phyloP scores from a whole-genome alignment of 257 asterid species.

The Lycium ferocissimum region DNA sequence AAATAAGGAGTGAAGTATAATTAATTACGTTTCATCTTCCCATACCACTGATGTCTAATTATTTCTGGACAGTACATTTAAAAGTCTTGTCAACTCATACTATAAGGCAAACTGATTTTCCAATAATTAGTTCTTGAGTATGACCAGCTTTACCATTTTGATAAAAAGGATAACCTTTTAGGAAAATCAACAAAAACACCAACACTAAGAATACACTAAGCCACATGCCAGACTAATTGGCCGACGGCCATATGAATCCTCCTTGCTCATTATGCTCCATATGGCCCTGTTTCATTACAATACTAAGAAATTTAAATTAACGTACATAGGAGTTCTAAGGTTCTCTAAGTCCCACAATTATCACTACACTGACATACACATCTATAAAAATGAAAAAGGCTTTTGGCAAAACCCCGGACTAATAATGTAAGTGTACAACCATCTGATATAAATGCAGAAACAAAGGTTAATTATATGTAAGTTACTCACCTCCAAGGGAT shows the following conservation, averaged over 20 bases:
- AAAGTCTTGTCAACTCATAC: background rate
- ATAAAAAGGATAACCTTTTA: background rate
- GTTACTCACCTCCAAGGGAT: conserved; percentile 75
- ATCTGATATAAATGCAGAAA: background rate
- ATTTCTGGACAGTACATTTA: background rate
- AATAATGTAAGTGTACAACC: conserved; percentile 15
- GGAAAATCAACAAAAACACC: background rate
- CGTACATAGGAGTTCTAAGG: background rate
- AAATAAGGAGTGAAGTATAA: background rate
- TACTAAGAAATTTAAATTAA: background rate
- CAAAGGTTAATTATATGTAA: background rate
- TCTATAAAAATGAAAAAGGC: background rate
- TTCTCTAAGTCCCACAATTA: background rate
- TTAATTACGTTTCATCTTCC: background rate
- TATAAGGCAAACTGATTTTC: background rate
- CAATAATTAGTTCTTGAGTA: background rate
- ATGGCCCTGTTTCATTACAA: background rate
- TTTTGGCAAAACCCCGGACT: background rate
- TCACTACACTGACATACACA: background rate
- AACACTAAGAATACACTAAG: background rate
- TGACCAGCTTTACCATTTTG: background rate
- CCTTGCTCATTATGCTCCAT: background rate
- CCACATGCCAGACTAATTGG: conserved; percentile 2
- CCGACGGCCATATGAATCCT: background rate
- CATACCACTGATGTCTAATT: background rate